These are phyloP conservation scores for Pterulicium gracile DNA, from an alignment of 1,284 basidiomycete species.

Conservation along the genomic window DNA sequence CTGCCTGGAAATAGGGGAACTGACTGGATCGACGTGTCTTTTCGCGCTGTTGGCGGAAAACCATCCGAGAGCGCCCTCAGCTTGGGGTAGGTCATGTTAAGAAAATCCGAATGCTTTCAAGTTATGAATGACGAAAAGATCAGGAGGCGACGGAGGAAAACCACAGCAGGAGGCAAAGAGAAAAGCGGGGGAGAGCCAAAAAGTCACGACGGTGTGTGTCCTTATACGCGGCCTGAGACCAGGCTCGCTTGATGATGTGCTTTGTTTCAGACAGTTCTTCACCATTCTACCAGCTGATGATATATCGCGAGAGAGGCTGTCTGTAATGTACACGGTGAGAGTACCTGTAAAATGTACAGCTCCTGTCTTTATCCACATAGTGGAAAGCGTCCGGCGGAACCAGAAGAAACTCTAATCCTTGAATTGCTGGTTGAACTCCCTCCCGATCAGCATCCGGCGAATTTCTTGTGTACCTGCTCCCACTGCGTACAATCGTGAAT, in stretches of 20 bases:
- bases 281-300: too few species aligned
- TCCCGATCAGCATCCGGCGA: conserved; percentile 80
- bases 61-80: too few species aligned
- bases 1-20: not conserved
- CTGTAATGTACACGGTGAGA: too few species aligned
- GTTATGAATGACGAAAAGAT: not conserved
- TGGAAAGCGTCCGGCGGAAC: not conserved
- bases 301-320: too few species aligned
- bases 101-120: too few species aligned
- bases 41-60: not conserved
- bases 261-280: too few species aligned
- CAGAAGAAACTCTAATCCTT: conserved; percentile 12
- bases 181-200: not conserved
- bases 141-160: not conserved
- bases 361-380: not conserved
- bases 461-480: conserved; percentile 92
- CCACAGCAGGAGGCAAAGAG: not conserved
- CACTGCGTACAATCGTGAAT: conserved; percentile 80
- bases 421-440: conserved; percentile 78
- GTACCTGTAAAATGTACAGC: not conserved
- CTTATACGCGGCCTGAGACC: too few species aligned
- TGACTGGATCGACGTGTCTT: not conserved
- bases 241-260: too few species aligned
- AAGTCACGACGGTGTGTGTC: too few species aligned
- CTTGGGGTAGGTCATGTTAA: too few species aligned